A percentile compares a stretch with the other conserved stretches of the same genome.
These are phyloP conservation scores for Naegleria lovaniensis DNA, from an alignment of 208 protist species.

Conservation along the genomic window DNA sequence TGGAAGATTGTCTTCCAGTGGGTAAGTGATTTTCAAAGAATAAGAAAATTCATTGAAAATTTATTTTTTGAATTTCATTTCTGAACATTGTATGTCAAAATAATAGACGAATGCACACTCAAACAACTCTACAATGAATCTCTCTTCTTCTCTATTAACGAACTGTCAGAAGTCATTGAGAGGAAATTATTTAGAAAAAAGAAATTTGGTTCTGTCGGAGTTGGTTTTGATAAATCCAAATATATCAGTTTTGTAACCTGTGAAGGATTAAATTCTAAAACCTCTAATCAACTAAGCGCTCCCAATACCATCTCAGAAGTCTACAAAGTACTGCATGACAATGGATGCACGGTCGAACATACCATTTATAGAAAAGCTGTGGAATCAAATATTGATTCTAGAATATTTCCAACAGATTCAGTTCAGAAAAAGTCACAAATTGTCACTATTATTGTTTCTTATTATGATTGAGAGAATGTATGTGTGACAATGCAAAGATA, in stretches of 20 bases:
- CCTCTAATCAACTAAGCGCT: not conserved
- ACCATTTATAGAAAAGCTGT: not conserved
- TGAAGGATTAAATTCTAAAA: not conserved
- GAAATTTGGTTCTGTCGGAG: not conserved
- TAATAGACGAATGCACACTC: too few relatives aligned
- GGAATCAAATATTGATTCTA: not conserved
- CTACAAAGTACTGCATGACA: not conserved
- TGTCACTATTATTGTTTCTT: not conserved
- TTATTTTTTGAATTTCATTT: too few relatives aligned
- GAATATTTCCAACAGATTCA: not conserved
- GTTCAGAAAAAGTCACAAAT: not conserved
- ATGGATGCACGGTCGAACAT: not conserved
- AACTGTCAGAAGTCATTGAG: not conserved
- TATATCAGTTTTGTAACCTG: not conserved
- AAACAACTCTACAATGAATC: not conserved
- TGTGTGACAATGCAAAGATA: not conserved
- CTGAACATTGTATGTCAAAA: too few relatives aligned
- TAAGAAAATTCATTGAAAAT: too few relatives aligned
- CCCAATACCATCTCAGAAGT: not conserved
- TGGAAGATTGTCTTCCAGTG: not conserved
- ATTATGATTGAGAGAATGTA: not conserved
- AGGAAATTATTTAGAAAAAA: not conserved
- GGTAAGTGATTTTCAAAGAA: not conserved
- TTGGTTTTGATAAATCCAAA: not conserved
- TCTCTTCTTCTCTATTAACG: not conserved